Base-by-base conservation (phyloP, 441 rosid genomes). In the Jatropha podagrica region DNA sequence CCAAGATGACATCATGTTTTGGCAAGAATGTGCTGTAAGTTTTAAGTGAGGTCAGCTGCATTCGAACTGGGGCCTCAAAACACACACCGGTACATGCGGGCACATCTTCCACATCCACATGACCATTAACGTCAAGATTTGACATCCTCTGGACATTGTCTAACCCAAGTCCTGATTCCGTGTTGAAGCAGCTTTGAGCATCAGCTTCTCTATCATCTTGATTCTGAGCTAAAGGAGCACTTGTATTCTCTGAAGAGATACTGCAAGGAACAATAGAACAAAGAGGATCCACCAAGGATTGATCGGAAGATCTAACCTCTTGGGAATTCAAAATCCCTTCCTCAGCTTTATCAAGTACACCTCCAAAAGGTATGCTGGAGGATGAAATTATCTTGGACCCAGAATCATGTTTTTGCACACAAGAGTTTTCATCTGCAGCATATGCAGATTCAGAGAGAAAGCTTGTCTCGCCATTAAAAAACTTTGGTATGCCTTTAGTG, bases 231-330 rank as follows among this genome's bases (percentile, higher is more conserved):
- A 61, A 78, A 38, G 74, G 58, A 70, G 81, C 72, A 67, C 56
- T 74, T 59, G 73, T 56, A 78, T 78, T 62, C 72, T 84, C 88
- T 42, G 69, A 32, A 44, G 93, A 81, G 69, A 91, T 76, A 72
- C 92, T 88, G 83, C 96, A 91, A 63, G 92, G 92, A 73, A 91
- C 93, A 80, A 89, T 51, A 27, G 93, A 89, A 82, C 93, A 89
- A 79, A 91, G 96, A 79, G 92, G 91, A 81, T 89, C 96, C 54
- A 78, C 78, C 58, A 64, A 77, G 5, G 89, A 81, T 32, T 70
- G 74, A 82, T 80, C 71, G 54, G 83, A 85, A 59, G 85, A 88
- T 71, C 70, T 78, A 73, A 79, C 81, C 73, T 86, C 91, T 78
- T 86, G 85, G 73, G 86, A 85, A 73, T 70, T 69, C n/a, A 74